Base-by-base conservation (phyloP, 352 stramenopile genomes). In the Pythium myriotylum region DNA sequence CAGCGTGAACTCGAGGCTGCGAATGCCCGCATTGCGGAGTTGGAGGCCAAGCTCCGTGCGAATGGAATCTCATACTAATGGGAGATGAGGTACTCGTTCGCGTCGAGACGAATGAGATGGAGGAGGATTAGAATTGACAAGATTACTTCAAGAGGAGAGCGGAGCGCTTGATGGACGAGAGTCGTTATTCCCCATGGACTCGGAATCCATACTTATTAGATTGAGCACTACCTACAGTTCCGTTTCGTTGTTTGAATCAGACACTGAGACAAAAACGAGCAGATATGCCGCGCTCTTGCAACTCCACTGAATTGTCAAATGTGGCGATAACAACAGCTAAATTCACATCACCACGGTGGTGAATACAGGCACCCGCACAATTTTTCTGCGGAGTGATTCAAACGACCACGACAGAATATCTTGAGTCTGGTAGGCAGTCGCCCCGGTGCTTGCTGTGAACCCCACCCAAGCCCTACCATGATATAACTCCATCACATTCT, bases 381-480 rank as follows among this genome's bases (percentile, higher is more conserved):
- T 54, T 9, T 71, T 47, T 7, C 50, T 52, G 1, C 86, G 74
- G 9, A 91, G 72, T 22, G 74, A 86, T 5, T 76, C 59, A 47
- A 97, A 97, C 14, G 62, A 60, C 88, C 88, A 97, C 10, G 77
- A 83, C 16, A 97, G 57, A 37, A 97, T 77, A 47, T 98, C 89
- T 41, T 98, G 90, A 3, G 79, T 79, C 74, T 98, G 92, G 76
- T 84, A 98, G 24, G 86, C 84, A 0, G 69, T 72, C 45, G 65
- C 73, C 5, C 90, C 91, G 0, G 94, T 98, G 26, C 89, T 78
- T 2, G 87, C 89, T 1, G 94, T 97, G 63, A 98, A 97, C n/a
- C 94, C 94, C 0, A 98, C 88, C 72, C 79, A 98, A 3, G 89
- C 86, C 2, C 91, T 81, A 10, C 82, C 82, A 42, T 96, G 92